Evolutionary conservation across 2,329 filamentous ascomycete species (phyloP).

Genomic region (Lecanicillium sp.): DNA sequence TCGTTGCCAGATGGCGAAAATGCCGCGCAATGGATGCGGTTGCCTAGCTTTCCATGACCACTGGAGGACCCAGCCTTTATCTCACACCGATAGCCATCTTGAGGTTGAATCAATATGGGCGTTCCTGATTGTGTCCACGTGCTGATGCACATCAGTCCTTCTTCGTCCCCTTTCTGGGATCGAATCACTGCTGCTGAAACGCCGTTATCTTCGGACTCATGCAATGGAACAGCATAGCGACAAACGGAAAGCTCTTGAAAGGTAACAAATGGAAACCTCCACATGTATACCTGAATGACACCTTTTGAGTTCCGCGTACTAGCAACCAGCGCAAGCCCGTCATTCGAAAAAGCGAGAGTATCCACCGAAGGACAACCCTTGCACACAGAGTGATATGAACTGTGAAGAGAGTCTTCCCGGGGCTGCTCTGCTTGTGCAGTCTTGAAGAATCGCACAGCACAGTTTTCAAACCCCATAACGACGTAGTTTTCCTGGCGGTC

Average conservation of each 20-base stretch:
- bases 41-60: constrained; percentile 26
- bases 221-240: constrained; percentile 28
- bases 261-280: constrained; percentile 27
- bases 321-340: constrained; percentile 30
- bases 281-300: constrained; percentile 27
- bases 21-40: constrained; percentile 27
- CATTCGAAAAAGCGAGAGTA: constrained; percentile 30
- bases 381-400: constrained; percentile 23
- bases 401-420: constrained; percentile 28
- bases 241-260: constrained; percentile 27
- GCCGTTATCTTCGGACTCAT: constrained; percentile 33
- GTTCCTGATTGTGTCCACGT: constrained; percentile 34
- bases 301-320: constrained; percentile 28
- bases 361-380: constrained; percentile 27
- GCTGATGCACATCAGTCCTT: constrained; percentile 28
- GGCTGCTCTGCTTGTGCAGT: constrained; percentile 23
- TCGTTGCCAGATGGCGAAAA: constrained; percentile 30
- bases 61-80: constrained; percentile 22
- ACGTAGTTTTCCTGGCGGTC: constrained; percentile 31
- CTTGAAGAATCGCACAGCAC: constrained; percentile 31
- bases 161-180: constrained; percentile 22
- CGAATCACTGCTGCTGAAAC: constrained; percentile 28
- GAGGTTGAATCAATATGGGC: constrained; percentile 30
- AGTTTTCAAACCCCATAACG: constrained; percentile 30
- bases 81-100: constrained; percentile 25